Evolutionary conservation across 805 yeast genomes (phyloP).

Genomic region (Wickerhamomyces queroliae): DNA sequence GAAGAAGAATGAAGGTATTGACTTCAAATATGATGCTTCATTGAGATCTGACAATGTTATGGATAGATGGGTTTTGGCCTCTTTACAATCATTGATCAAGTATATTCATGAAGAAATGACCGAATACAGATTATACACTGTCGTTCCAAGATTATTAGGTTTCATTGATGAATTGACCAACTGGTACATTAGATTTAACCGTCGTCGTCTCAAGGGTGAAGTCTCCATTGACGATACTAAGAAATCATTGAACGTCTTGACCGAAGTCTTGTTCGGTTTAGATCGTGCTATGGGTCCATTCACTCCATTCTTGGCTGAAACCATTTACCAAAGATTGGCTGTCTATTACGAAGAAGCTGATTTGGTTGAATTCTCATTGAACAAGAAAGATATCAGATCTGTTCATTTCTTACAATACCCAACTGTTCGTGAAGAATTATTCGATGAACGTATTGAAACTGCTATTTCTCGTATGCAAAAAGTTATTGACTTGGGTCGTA

Average conservation of each 20-base stretch:
- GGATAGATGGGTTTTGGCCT: constrained; percentile 97
- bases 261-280: constrained; percentile 84
- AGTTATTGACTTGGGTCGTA: constrained; percentile 94
- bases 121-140: constrained; percentile 88
- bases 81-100: constrained; percentile 86
- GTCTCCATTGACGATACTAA: constrained; percentile 79
- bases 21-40: constrained; percentile 65
- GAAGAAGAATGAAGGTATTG: constrained; percentile 66
- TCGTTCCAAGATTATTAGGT: constrained; percentile 84
- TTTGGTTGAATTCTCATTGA: constrained; percentile 32
- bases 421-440: constrained; percentile 68
- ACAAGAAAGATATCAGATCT: constrained; percentile 60
- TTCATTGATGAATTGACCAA: constrained; percentile 94
- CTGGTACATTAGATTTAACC: constrained; percentile 98
- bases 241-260: constrained; percentile 83
- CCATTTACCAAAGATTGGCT: constrained; percentile 73
- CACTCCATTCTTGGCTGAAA: constrained; percentile 93
- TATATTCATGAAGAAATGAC: constrained; percentile 88
- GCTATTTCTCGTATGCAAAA: constrained; percentile 95
- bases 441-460: constrained; percentile 76
- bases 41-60: constrained; percentile 77
- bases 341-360: constrained; percentile 54
- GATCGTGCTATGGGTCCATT: constrained; percentile 98
- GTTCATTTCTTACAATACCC: constrained; percentile 96
- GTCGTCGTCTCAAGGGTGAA: constrained; percentile 96